Base-by-base conservation (phyloP, 441 rosid species). In the Adansonia gregorii region DNA sequence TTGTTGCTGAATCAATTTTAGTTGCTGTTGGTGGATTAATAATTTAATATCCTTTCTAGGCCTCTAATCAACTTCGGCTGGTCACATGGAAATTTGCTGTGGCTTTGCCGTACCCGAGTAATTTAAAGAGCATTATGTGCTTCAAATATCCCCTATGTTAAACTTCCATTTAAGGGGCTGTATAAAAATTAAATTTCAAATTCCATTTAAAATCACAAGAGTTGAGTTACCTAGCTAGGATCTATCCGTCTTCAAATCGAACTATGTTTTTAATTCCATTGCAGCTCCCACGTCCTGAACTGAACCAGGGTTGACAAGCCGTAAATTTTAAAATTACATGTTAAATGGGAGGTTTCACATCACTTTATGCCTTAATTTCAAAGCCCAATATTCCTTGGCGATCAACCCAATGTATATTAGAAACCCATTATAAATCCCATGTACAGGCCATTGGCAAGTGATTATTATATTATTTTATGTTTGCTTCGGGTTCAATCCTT, bases 401-500 rank as follows among this genome's bases (percentile, higher is more conserved):
- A 49, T 14, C 54, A 14, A 49, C 54, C 54, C 54, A 49, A 2
- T 12, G 12, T 49, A 12, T 15, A 49, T 49, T 4, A 2, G 15
- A 49, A 49, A 15, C 54, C n/a, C 54, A 4, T 49, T 49, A 12
- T 12, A 49, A 49, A 49, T 49, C 54, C 54, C 12, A 10, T 49
- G 54, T 3, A 10, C n/a, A 12, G n/a, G 54, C 54, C 54, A 49
- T 4, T 12, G 2, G 24, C 24, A 55, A 17, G 59, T 55, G 22
- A 55, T 55, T 1, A n/a, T 55, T 6, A 55, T 55, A 55, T 55
- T 55, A 17, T 3, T 49, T 10, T 58, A 58, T 58, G 9, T 11
- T 58, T 58, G 63, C 63, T 58, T 58, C 11, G 31, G 24, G 63
- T 58, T 58, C 63, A 58, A 58, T 56, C 61, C 27, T 17, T 19